phyloP scores from a whole-genome alignment of 2,329 filamentous ascomycete species.

The Cladorrhinum sp. region DNA sequence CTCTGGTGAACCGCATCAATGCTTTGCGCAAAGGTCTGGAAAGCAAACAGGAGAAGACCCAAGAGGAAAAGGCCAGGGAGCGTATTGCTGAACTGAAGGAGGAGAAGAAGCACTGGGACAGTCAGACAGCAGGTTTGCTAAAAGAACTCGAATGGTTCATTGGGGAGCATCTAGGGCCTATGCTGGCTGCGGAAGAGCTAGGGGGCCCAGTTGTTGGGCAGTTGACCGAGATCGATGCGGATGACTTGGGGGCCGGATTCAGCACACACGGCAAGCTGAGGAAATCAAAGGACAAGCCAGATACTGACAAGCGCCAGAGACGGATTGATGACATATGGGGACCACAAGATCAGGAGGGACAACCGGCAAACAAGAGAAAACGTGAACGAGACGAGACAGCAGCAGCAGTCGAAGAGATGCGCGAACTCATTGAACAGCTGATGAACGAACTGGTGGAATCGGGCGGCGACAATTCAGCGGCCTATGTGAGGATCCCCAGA shows the following conservation, averaged over 20 bases:
- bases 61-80: conserved; percentile 60
- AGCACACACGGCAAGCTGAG: conserved; percentile 57
- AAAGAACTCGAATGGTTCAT: conserved; percentile 68
- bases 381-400: conserved; percentile 43
- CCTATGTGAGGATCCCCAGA: conserved; percentile 56
- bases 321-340: conserved; percentile 66
- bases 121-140: conserved; percentile 58
- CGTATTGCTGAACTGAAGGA: conserved; percentile 58
- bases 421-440: conserved; percentile 56
- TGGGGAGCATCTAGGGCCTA: conserved; percentile 64
- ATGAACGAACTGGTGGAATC: conserved; percentile 57
- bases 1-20: conserved; percentile 55
- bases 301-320: conserved; percentile 52
- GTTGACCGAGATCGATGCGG: conserved; percentile 59
- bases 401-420: conserved; percentile 56
- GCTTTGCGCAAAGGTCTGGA: conserved; percentile 56
- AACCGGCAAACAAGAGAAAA: conserved; percentile 25
- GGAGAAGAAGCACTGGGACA: conserved; percentile 59
- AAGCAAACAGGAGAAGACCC: conserved; percentile 54
- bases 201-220: conserved; percentile 81
- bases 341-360: conserved; percentile 25
- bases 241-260: conserved; percentile 59
- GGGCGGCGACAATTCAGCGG: conserved; percentile 51
- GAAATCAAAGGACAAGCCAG: conserved; percentile 43
- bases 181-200: conserved; percentile 79